These are phyloP conservation scores for Pseudozyma flocculosa DNA, from an alignment of 1,284 basidiomycete genomes.

Conservation along the genomic window DNA sequence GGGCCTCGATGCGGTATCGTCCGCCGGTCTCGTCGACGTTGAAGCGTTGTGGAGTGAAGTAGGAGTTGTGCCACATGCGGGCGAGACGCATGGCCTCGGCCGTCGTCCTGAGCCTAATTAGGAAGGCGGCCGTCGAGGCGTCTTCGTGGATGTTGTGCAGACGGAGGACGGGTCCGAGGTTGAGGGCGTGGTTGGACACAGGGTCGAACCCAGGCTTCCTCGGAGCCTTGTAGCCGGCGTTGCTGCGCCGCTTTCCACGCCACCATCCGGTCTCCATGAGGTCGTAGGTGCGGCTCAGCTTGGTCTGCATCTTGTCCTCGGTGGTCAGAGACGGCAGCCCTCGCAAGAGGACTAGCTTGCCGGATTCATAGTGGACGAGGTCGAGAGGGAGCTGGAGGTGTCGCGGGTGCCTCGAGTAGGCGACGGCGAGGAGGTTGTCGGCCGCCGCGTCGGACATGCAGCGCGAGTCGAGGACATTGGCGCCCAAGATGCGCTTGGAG, in stretches of 20 bases:
- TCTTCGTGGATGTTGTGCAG: constrained; percentile 17
- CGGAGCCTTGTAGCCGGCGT: constrained; percentile 3
- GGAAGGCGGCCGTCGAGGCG: constrained; percentile 24
- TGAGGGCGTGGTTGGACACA: constrained; percentile 17
- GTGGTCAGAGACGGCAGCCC: constrained; percentile 35
- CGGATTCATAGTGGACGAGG: constrained; percentile 28
- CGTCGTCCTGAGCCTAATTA: constrained; percentile 22
- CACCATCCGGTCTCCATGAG: constrained; percentile 23
- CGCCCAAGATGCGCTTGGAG: constrained; percentile 15
- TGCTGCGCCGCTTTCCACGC: constrained; percentile 12
- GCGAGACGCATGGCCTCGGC: constrained; percentile 38
- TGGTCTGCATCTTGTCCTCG: constrained; percentile 33
- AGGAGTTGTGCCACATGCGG: constrained; percentile 45
- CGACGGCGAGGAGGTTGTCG: not conserved
- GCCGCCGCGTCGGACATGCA: not conserved
- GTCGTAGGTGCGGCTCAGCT: constrained; percentile 30
- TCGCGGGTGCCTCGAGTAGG: constrained; percentile 12
- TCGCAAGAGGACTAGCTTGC: constrained; percentile 33
- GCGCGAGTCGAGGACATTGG: constrained; percentile 11
- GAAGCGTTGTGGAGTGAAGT: constrained; percentile 36
- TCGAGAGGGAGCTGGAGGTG: constrained; percentile 18
- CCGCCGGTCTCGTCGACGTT: constrained; percentile 40
- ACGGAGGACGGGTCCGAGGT: constrained; percentile 17
- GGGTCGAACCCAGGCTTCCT: not conserved
- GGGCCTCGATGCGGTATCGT: constrained; percentile 37